A percentile compares a stretch with the other conserved stretches of the same genome.
Conservation (phyloP, 75 land plant species). For the Selaginella moellendorffii region DNA sequence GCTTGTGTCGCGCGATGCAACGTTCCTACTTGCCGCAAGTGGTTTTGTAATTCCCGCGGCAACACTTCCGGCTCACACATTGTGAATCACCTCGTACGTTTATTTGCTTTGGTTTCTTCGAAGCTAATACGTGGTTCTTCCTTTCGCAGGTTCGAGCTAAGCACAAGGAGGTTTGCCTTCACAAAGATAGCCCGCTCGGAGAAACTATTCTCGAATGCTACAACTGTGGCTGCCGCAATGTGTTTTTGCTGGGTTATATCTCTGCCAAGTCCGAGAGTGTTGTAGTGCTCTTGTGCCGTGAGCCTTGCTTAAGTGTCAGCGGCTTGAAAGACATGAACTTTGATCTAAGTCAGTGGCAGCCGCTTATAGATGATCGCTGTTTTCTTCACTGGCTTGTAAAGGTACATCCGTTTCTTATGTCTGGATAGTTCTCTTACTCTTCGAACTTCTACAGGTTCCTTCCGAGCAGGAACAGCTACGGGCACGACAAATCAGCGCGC, state of each 20-base stretch:
- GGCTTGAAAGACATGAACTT: conserved; percentile 99
- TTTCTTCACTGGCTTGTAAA: conserved; percentile 97
- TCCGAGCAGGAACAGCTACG: conserved; percentile 98
- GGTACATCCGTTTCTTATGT: conserved; percentile 27
- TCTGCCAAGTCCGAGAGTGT: conserved; percentile 97
- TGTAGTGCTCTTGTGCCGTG: conserved; percentile 86
- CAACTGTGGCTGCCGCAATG: conserved; percentile 98
- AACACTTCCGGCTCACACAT: conserved; percentile 98
- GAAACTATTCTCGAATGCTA: conserved; percentile 98
- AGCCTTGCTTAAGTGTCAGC: conserved; percentile 87
- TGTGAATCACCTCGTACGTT: conserved; percentile 85
- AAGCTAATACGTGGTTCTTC: background rate
- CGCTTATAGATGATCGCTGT: conserved; percentile 95
- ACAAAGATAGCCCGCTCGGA: conserved; percentile 95
- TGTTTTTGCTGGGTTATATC: conserved; percentile 89
- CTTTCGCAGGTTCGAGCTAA: conserved; percentile 83
- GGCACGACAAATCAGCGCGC: conserved; percentile 96
- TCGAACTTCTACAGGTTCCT: conserved; percentile 46
- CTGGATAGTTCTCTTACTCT: background rate
- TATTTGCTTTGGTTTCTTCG: background rate
- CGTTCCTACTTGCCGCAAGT: conserved; percentile 85
- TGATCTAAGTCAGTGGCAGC: conserved; percentile 95
- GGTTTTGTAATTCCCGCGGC: conserved; percentile 99
- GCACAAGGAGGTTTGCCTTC: conserved; percentile 98
- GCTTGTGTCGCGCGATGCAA: conserved; percentile 93